Base-by-base conservation (phyloP, 352 stramenopile species). In the Phytophthora foliorum region DNA sequence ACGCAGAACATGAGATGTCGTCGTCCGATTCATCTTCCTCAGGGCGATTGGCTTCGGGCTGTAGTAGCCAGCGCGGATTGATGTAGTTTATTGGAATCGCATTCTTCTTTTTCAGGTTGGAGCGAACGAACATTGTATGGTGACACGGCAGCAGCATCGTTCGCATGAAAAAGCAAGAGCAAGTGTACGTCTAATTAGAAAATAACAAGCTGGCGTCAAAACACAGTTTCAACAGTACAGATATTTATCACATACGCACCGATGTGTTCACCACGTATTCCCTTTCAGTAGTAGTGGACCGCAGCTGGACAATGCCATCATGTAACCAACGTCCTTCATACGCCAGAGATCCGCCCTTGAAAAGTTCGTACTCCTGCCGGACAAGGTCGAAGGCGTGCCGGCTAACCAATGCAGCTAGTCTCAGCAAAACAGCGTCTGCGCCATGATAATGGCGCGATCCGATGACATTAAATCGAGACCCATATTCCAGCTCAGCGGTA, bases 1-100 rank as follows among this genome's bases (percentile, higher is more conserved):
- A 56, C 4, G 31, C 19, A 29, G 22, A 34, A 56, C 14, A 56
- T 56, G 7, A 24, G 8, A 19, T 4, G 9, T 39, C 63, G 14
- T 54, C 42, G 21, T 41, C 46, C 8, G 45, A 55, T 10, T 56
- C 57, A n/a, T 64, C 45, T 29, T 57, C 32, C 6, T 57, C 45
- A 0, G 57, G 57, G 21, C 44, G 32, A 63, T 41, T 63, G 16
- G 4, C 24, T 29, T 27, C 9, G 31, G 22, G 6, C 8, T 6
- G 24, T 49, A 10, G 9, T 6, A 59, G 7, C 56, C 56, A 63
- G 3, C 56, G 56, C 0, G n/a, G 4, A 21, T 63, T 27, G 34
- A 50, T 63, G 22, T 55, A 63, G 44, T 55, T 63, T 6, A 55
- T 22, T 4, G 56, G 31, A 7, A 63, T 63, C 22, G 54, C 0